These are phyloP conservation scores for Ascochyta clinopodiicola DNA, from an alignment of 2,329 filamentous ascomycete species.

Conservation along the genomic window DNA sequence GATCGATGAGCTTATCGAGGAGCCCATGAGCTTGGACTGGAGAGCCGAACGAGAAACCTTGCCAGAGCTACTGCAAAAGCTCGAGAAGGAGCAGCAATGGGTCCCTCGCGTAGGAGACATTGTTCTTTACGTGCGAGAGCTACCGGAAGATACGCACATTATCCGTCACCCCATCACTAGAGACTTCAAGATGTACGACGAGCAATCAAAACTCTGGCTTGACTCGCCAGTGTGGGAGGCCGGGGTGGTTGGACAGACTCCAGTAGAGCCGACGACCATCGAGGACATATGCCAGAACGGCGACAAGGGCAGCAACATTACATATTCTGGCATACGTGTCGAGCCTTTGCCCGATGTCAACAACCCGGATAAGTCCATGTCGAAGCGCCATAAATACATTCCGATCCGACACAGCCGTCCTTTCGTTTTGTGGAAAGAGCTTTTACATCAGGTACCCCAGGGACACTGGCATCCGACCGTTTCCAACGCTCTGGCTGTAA, in stretches of 20 bases:
- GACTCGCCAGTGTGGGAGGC: constrained; percentile 61
- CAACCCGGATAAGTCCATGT: constrained; percentile 57
- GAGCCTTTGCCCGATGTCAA: constrained; percentile 63
- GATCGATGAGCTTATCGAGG: constrained; percentile 56
- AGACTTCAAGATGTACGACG: constrained; percentile 34
- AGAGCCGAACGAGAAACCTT: constrained; percentile 56
- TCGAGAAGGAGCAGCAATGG: constrained; percentile 57
- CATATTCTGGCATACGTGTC: constrained; percentile 62
- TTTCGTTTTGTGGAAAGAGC: constrained; percentile 60
- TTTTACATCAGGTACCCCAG: constrained; percentile 51
- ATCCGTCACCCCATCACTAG: constrained; percentile 32
- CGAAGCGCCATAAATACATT: constrained; percentile 63
- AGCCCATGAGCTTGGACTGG: constrained; percentile 64
- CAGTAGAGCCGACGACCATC: constrained; percentile 51
- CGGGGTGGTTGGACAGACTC: constrained; percentile 61
- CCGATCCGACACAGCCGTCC: constrained; percentile 62
- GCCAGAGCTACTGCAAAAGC: constrained; percentile 49
- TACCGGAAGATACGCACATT: constrained; percentile 39
- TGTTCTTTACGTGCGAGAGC: constrained; percentile 58
- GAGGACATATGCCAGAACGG: constrained; percentile 56
- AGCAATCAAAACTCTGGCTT: constrained; percentile 35
- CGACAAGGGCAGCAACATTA: constrained; percentile 52
- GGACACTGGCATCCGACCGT: constrained; percentile 59
- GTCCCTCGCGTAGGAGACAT: constrained; percentile 63
- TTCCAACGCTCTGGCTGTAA: constrained; percentile 59